phyloP scores from a whole-genome alignment of 108 stramenopile species.

The Skeletonema costatum region DNA sequence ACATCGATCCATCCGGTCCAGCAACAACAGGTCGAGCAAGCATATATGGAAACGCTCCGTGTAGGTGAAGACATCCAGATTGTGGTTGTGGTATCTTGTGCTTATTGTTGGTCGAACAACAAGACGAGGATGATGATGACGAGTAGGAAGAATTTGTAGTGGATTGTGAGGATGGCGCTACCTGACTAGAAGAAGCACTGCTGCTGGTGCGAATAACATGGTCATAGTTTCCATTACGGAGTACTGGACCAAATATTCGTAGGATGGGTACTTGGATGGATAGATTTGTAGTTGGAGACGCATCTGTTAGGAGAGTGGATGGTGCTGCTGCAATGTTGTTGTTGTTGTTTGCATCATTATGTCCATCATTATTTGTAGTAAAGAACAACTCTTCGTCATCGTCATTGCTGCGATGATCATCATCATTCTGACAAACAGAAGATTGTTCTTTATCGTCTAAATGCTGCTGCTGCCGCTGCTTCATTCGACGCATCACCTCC shows the following conservation, averaged over 20 bases:
- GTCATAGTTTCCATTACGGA: slow-evolving; percentile 32
- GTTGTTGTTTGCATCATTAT: background rate
- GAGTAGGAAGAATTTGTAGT: background rate
- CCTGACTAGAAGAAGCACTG: background rate
- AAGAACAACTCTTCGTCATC: slow-evolving; percentile 2
- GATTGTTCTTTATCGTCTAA: background rate
- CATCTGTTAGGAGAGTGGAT: background rate
- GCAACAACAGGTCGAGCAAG: slow-evolving; percentile 74
- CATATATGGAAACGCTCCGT: slow-evolving; percentile 87
- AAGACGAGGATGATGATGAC: background rate
- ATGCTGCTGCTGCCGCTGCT: background rate
- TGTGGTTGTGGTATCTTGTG: slow-evolving; percentile 48
- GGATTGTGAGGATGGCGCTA: background rate
- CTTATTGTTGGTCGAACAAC: background rate
- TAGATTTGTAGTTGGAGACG: background rate
- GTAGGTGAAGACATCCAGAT: slow-evolving; percentile 83
- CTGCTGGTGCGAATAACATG: background rate
- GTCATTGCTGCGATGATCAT: background rate
- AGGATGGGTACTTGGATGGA: slow-evolving; percentile 66
- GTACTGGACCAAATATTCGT: slow-evolving; percentile 80
- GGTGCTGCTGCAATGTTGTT: background rate
- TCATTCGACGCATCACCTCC: slow-evolving; percentile 5
- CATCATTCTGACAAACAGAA: background rate
- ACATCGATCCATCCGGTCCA: slow-evolving; percentile 76
- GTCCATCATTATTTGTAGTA: background rate